Base-by-base conservation (phyloP, 2,329 filamentous ascomycete species). In the Tolypocladium endophyticum region DNA sequence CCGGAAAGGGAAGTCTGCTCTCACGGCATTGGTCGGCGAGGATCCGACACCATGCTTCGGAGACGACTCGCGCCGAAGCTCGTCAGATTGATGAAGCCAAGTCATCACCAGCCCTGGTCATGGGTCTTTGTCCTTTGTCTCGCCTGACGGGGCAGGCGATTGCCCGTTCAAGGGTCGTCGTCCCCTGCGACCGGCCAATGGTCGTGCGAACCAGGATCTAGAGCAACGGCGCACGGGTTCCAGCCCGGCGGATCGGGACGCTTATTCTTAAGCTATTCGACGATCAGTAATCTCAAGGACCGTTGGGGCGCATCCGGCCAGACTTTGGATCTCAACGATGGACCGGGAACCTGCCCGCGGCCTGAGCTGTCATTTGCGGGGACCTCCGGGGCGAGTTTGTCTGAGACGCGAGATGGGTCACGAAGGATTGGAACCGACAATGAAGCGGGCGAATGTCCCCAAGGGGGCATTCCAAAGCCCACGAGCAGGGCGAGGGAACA, bases 161-260 rank as follows among this genome's bases (percentile, higher is more conserved):
- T 28, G 20, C 50, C 30, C 50, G 43, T 25, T 14, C 43, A 47
- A 47, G 18, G 18, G 18, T 33, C 50, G 28, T n/a, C 50, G 18
- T n/a, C 30, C 11, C 28, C 9, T 9, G 30, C 50, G 8, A 8
- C 50, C 16, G 50, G 28, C 50, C 50, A 53, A 53, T 53, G 28
- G 30, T n/a, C 9, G 30, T 16, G 30, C 50, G 30, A n/a, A n/a
- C 50, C 50, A 4, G 30, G 18, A 33, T 23, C 30, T 18, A 53
- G 50, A 53, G 20, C 50, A 53, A 30, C 50, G 30, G 9, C 50
- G 50, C 47, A n/a, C 28, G 28, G 47, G 50, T 55, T 30, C 53
- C 58, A 59, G 41, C 53, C 52, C 52, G n/a, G 47, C 45, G 58
- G 58, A 38, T 35, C 58, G 58, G 58, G 41, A 50, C 56, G 25